These are phyloP conservation scores for Arthrobotrys musiformis DNA, from an alignment of 2,329 filamentous ascomycete species.

Conservation along the genomic window DNA sequence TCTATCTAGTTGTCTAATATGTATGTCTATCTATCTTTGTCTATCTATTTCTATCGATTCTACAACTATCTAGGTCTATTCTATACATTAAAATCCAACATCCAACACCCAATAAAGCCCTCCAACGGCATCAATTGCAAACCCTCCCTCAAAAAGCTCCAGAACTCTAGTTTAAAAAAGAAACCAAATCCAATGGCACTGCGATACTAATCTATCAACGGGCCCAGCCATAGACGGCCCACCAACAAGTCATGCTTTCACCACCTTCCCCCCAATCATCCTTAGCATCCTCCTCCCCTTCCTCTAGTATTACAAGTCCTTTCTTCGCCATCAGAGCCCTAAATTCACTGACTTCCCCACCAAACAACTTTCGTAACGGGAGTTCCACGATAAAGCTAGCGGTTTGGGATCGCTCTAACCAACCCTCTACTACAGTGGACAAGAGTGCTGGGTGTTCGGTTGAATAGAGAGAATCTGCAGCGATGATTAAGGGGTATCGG, in stretches of 20 bases:
- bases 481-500: conserved; percentile 75
- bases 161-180: not conserved
- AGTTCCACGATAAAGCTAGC: conserved; percentile 82
- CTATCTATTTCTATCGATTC: not conserved
- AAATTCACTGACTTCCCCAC: conserved; percentile 73
- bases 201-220: not conserved
- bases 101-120: no score
- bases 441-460: conserved; percentile 81
- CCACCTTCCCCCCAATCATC: conserved; percentile 76
- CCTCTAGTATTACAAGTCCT: conserved; percentile 68
- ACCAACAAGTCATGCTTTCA: conserved; percentile 72
- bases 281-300: conserved; percentile 73
- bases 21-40: not conserved
- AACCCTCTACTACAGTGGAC: conserved; percentile 74
- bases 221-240: conserved; percentile 69
- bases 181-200: not conserved
- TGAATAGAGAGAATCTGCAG: conserved; percentile 88
- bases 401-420: conserved; percentile 70
- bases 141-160: not conserved
- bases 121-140: no score
- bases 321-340: conserved; percentile 70
- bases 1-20: no score
- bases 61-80: not conserved
- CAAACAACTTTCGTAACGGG: conserved; percentile 77
- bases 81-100: not conserved